Conservation (phyloP, 192 early-diverging fungal genomes). For the Irineochytrium annulatum region DNA sequence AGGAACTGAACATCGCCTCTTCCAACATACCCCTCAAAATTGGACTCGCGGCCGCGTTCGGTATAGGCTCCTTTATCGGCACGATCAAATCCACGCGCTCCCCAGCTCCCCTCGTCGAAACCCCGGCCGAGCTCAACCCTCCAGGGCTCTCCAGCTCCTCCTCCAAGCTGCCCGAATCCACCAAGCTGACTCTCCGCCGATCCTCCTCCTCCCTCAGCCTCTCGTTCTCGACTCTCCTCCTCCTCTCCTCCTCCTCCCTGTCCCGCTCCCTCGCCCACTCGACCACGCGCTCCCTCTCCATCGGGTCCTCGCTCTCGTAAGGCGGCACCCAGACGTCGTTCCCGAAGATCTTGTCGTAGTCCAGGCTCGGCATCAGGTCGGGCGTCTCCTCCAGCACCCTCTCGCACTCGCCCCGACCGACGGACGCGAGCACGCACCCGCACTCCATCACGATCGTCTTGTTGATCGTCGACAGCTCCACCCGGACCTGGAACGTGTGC, state of each 20-base stretch:
- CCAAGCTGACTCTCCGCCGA: background rate
- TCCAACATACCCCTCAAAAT: background rate
- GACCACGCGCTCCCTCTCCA: slow-evolving; percentile 15
- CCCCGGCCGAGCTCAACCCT: background rate
- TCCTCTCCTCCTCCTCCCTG: slow-evolving; percentile 8
- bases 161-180: too few relatives aligned
- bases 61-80: too few relatives aligned
- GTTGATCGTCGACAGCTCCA: slow-evolving; percentile 41
- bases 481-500: slow-evolving; percentile 42
- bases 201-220: background rate
- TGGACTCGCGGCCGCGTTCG: background rate
- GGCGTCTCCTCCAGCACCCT: slow-evolving; percentile 32
- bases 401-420: slow-evolving; percentile 35
- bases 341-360: slow-evolving; percentile 52
- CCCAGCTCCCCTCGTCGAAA: background rate
- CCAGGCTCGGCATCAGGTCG: slow-evolving; percentile 40
- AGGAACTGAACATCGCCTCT: too few relatives aligned
- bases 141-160: background rate
- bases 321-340: slow-evolving; percentile 44
- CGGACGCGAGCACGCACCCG: slow-evolving; percentile 35
- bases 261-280: background rate
- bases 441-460: slow-evolving; percentile 41
- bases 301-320: slow-evolving; percentile 29
- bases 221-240: background rate
- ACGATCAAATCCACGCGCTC: background rate